Evolutionary conservation across 176 grass and related monocot genomes (phyloP), one percentile per base, ranked within the genome.

Genomic region (Phoenix dactylifera): DNA sequence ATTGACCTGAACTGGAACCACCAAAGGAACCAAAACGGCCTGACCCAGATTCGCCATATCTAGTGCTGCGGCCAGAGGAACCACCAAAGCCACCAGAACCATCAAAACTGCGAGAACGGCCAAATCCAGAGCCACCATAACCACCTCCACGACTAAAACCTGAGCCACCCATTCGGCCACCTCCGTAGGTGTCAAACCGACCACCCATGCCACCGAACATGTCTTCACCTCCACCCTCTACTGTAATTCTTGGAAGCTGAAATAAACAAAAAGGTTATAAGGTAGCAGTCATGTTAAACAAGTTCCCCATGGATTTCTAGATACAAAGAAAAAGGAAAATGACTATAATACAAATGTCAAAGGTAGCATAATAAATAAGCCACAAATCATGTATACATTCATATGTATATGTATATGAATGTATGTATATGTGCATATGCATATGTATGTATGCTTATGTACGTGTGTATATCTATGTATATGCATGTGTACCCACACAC

Each of bases 211-310:
- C 67, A 80, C 76, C 82, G 73, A 87, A 87, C 78, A 87, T 72
- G 44, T 87, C 86, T 53, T 79, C 62, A 51, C 74, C 74, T 17
- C 82, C 75, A 6, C 79, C 79, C 35, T 75, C 54, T 39, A 66
- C 83, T 22, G 63, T n/a, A 54, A 96, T 75, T 64, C 74, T 96
- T 1, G 83, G 91, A 84, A 96, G 86, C 91, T 96, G 28, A 0
- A 9, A 57, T 49, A 57, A 71, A 80, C 6, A 69, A 32, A 26
- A 66, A 18, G 26, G 35, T 14, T 44, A 44, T 54, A 64, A 63
- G 35, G n/a, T 3, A 4, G 4, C 17, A 1, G 7, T 59, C 12
- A 67, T 28, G 24, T 51, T 44, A 7, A 25, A 29, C 44, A 66
- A 16, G 55, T 48, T 49, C 23, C 22, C 35, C 35, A 44, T 44